Evolutionary conservation across 208 protist genomes (phyloP), one percentile per base, ranked within the genome.

Genomic region (Histomonas meleagridis): DNA sequence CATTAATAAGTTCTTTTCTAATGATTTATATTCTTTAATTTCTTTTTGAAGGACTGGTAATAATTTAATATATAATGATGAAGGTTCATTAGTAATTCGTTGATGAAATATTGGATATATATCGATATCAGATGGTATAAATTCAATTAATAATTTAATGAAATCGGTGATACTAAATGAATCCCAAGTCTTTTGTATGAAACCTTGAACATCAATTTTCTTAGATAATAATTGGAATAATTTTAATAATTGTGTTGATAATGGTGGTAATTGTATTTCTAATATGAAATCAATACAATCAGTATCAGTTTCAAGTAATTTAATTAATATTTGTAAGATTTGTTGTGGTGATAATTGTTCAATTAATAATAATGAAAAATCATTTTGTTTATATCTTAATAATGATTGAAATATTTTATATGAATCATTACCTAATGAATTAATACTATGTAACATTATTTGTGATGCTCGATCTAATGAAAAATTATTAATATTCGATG

Each of bases 381-480:
- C 76, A n/a, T 38, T 26, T 86, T 55, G 23, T 12, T 86, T 48
- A 26, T 86, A 7, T 38, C 55, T 86, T 0, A 86, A 16, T 10
- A 86, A 55, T n/a, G 76, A 86, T 5, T 86, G 14, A 49, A 86
- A 86, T 18, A 86, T 46, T 43, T 26, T 86, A 28, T 55, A 86
- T 38, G 76, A 86, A n/a, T 86, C 46, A n/a, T 48, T 43, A n/a
- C 46, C 46, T 14, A 86, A 46, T n/a, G 16, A 32, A 26, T 48
- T n/a, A 18, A 86, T 55, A 0, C 46, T 57, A 55, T 86, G 76
- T 38, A 86, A 14, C 46, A 86, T 86, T 12, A 86, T 55, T 48
- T 86, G 43, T 38, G 76, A 86, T 26, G 76, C 76, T 86, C 76
- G 51, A 7, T 86, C 76, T 7, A 86, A 28, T 38, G 76, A 86